A percentile compares a stretch with the other conserved stretches of the same genome.
Evolutionary conservation across 1,139 yeast species (phyloP).

Genomic region (Debaryomyces robertsiae): DNA sequence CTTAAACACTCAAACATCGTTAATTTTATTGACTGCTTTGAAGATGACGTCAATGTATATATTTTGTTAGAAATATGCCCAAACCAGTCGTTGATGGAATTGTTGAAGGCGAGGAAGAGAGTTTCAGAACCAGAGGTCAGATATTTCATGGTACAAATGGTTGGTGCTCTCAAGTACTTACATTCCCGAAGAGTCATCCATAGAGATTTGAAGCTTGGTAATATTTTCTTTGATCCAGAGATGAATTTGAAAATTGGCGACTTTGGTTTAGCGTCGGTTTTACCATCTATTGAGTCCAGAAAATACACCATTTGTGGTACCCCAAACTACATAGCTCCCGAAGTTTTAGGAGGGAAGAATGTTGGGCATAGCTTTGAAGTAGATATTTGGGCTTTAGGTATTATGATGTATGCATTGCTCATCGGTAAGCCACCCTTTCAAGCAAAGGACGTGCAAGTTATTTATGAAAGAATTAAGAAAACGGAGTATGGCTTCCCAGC

Average conservation of each 20-base stretch:
- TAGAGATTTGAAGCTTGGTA: constrained; percentile 92
- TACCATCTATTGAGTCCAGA: constrained; percentile 67
- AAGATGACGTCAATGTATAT: constrained; percentile 91
- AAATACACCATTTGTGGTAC: constrained; percentile 97
- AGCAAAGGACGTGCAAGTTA: constrained; percentile 89
- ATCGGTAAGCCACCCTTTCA: constrained; percentile 97
- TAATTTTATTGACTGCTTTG: constrained; percentile 90
- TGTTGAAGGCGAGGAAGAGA: constrained; percentile 78
- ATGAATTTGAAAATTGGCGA: constrained; percentile 96
- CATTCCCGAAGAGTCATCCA: constrained; percentile 94
- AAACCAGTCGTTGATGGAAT: constrained; percentile 89
- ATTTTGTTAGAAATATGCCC: constrained; percentile 93
- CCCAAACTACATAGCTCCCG: constrained; percentile 97
- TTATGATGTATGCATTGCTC: constrained; percentile 88
- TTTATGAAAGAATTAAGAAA: constrained; percentile 87
- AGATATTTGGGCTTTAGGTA: constrained; percentile 96
- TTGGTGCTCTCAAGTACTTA: constrained; percentile 91
- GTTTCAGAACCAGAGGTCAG: constrained; percentile 92
- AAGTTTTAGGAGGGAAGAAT: constrained; percentile 84
- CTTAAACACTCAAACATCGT: constrained; percentile 90
- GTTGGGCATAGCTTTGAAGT: constrained; percentile 93
- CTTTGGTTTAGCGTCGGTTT: constrained; percentile 91
- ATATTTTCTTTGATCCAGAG: constrained; percentile 86
- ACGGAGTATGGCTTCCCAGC: constrained; percentile 82
- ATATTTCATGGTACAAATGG: constrained; percentile 84